Evolutionary conservation across 805 yeast species (phyloP).

Genomic region (Metschnikowia drakensbergensis): DNA sequence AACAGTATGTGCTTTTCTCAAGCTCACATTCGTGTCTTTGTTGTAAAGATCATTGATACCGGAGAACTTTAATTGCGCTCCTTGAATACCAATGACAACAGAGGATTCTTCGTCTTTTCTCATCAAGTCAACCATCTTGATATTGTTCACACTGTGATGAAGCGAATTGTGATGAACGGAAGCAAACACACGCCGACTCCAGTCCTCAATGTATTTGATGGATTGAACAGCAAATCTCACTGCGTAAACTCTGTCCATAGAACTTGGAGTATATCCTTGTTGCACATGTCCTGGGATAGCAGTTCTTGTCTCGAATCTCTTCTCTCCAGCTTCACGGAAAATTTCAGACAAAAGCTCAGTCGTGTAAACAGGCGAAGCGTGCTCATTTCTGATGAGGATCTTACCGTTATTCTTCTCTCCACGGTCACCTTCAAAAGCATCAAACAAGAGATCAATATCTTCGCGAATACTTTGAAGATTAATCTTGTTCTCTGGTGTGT

Average conservation of each 20-base stretch:
- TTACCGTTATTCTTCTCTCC: slow-evolving; percentile 86
- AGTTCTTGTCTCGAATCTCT: slow-evolving; percentile 82
- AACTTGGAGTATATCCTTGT: slow-evolving; percentile 94
- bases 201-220: slow-evolving; percentile 72
- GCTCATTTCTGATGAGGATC: slow-evolving; percentile 76
- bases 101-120: slow-evolving; percentile 27
- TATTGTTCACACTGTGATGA: slow-evolving; percentile 19
- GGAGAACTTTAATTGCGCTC: slow-evolving; percentile 57
- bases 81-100: slow-evolving; percentile 69
- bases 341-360: slow-evolving; percentile 82
- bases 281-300: slow-evolving; percentile 98
- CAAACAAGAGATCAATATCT: slow-evolving; percentile 45
- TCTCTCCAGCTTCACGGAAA: slow-evolving; percentile 71
- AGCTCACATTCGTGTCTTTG: slow-evolving; percentile 53
- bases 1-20: slow-evolving; percentile 62
- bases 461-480: slow-evolving; percentile 26
- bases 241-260: slow-evolving; percentile 89
- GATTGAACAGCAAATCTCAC: slow-evolving; percentile 88
- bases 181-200: slow-evolving; percentile 19
- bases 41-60: slow-evolving; percentile 55
- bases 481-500: slow-evolving; percentile 87
- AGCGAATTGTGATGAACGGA: slow-evolving; percentile 16
- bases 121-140: slow-evolving; percentile 20
- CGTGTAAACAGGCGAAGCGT: slow-evolving; percentile 76
- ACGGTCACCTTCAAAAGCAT: slow-evolving; percentile 64